Evolutionary conservation across 179 eudicot genomes (phyloP).

Genomic region (Actinidia polygama): DNA sequence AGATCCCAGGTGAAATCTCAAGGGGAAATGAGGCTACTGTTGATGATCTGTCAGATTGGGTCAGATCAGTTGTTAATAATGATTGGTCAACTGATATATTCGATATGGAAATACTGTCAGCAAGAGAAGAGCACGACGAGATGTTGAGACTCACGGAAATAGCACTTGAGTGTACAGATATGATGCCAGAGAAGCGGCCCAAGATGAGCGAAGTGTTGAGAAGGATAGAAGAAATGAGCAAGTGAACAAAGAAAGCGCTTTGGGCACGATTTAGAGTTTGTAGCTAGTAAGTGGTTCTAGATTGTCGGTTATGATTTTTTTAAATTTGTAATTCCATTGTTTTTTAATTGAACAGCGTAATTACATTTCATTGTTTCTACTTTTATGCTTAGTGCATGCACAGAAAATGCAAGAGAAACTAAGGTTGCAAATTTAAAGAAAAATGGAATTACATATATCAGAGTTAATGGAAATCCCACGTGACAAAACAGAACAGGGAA

Average conservation of each 20-base stretch:
- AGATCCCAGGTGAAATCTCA: slow-evolving; percentile 27
- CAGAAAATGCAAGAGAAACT: too few relatives aligned
- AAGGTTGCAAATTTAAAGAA: too few relatives aligned
- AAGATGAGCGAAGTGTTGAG: slow-evolving; percentile 40
- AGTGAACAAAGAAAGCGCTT: not conserved
- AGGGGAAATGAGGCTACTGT: not conserved
- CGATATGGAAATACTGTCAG: slow-evolving; percentile 45
- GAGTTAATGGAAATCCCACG: too few relatives aligned
- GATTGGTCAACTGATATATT: slow-evolving; percentile 57
- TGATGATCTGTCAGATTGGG: slow-evolving; percentile 51
- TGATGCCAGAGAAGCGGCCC: slow-evolving; percentile 43
- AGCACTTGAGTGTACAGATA: slow-evolving; percentile 48
- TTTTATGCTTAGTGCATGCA: too few relatives aligned
- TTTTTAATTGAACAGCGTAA: too few relatives aligned
- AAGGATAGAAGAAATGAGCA: slow-evolving; percentile 39
- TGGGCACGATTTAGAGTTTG: too few relatives aligned
- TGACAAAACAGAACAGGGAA: too few relatives aligned
- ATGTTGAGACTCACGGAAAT: slow-evolving; percentile 46
- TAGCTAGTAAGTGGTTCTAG: too few relatives aligned
- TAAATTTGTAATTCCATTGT: too few relatives aligned
- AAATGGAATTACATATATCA: too few relatives aligned
- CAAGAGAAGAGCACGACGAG: slow-evolving; percentile 39
- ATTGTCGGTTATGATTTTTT: too few relatives aligned
- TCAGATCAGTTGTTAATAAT: slow-evolving; percentile 30
- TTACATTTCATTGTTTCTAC: too few relatives aligned